Conservation (phyloP, 371 early-diverging fungal species). For the Haplosporangium sp. region DNA sequence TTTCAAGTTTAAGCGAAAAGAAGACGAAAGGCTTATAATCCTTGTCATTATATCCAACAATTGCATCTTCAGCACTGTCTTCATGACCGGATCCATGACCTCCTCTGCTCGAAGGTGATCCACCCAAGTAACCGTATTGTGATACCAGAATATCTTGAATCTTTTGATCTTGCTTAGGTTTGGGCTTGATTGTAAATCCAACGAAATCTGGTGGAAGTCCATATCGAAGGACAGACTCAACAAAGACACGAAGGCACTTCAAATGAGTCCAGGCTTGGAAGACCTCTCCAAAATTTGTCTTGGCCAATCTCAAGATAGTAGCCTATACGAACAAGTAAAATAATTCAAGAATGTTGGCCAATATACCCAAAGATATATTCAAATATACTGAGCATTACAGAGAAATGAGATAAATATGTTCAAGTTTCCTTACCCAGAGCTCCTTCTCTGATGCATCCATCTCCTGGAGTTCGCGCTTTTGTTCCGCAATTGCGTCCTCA, state of each 20-base stretch:
- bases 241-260: slow-evolving; percentile 93
- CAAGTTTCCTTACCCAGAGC: slow-evolving; percentile 63
- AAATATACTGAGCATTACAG: not conserved
- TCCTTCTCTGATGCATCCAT: slow-evolving; percentile 83
- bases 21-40: slow-evolving; percentile 93
- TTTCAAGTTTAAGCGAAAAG: slow-evolving; percentile 77
- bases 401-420: not conserved
- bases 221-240: slow-evolving; percentile 96
- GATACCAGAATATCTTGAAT: slow-evolving; percentile 75
- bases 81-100: slow-evolving; percentile 58
- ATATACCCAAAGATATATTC: too few relatives aligned
- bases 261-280: slow-evolving; percentile 93
- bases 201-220: slow-evolving; percentile 96
- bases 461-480: slow-evolving; percentile 81
- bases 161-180: slow-evolving; percentile 83
- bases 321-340: slow-evolving; percentile 52
- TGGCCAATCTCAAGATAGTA: slow-evolving; percentile 84
- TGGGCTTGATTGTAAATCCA: slow-evolving; percentile 82
- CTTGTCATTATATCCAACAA: slow-evolving; percentile 83
- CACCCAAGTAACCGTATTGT: slow-evolving; percentile 76
- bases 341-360: too few relatives aligned
- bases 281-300: slow-evolving; percentile 94
- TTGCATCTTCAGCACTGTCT: slow-evolving; percentile 64
- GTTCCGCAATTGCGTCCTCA: slow-evolving; percentile 78
- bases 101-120: slow-evolving; percentile 59